These are phyloP conservation scores for Ascochyta clinopodiicola DNA, from an alignment of 2,329 filamentous ascomycete species.

Conservation along the genomic window DNA sequence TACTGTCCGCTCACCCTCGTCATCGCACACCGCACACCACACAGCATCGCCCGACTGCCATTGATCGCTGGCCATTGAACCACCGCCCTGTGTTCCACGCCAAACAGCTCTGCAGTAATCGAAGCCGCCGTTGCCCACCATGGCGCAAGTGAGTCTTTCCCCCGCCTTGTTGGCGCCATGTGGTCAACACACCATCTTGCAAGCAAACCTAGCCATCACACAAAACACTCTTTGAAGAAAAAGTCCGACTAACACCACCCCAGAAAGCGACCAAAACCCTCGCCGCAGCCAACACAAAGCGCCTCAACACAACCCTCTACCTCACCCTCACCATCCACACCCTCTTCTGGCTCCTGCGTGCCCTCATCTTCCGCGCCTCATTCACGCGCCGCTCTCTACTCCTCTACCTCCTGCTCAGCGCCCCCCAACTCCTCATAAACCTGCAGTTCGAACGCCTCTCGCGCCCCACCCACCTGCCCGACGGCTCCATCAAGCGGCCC, in stretches of 20 bases:
- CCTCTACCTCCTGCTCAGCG: conserved; percentile 74
- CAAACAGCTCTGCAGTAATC: not conserved
- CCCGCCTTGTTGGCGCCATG: not conserved
- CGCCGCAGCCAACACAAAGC: conserved; percentile 78
- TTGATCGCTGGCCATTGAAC: conserved; percentile 1
- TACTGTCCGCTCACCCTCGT: conserved; percentile 18
- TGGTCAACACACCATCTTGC: not conserved
- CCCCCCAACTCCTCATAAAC: conserved; percentile 79
- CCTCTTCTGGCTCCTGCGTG: conserved; percentile 76
- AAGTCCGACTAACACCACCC: not conserved
- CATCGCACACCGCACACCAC: conserved; percentile 13
- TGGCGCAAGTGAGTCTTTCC: conserved; percentile 33
- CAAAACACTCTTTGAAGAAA: not conserved
- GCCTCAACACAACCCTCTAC: conserved; percentile 82
- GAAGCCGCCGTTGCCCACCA: conserved; percentile 12
- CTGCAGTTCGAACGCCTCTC: conserved; percentile 85
- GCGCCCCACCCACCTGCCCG: conserved; percentile 73
- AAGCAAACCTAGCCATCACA: too few relatives aligned
- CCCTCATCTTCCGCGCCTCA: conserved; percentile 67
- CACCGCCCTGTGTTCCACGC: not conserved
- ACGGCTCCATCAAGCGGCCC: conserved; percentile 69
- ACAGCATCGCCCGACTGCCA: conserved; percentile 10
- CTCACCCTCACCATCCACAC: conserved; percentile 74
- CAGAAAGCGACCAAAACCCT: conserved; percentile 64
- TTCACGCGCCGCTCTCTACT: conserved; percentile 61